These are phyloP conservation scores for Zygosaccharomyces siamensis DNA, from an alignment of 805 yeast species.

Conservation along the genomic window DNA sequence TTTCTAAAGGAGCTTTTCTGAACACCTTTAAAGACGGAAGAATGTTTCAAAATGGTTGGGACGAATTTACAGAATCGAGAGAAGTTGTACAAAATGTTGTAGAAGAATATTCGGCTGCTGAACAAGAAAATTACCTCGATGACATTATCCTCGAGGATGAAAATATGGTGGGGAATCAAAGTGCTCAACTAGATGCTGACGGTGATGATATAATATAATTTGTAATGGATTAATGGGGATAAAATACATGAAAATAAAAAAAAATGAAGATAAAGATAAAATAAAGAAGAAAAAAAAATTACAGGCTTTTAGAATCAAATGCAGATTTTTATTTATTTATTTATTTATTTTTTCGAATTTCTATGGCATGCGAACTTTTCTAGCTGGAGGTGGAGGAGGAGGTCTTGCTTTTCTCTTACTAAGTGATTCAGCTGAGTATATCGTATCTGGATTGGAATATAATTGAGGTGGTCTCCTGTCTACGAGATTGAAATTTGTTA, in stretches of 20 bases:
- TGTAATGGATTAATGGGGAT: neutral
- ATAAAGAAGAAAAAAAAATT: neutral
- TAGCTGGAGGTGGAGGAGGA: conserved; percentile 39
- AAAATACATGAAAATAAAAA: neutral
- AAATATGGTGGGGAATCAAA: conserved; percentile 30
- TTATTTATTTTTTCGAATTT: neutral
- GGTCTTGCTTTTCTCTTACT: conserved; percentile 33
- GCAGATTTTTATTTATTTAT: neutral
- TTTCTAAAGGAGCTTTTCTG: conserved; percentile 75
- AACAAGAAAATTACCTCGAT: conserved; percentile 44
- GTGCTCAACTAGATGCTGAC: conserved; percentile 26
- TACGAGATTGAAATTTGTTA: conserved; percentile 3
- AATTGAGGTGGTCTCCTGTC: conserved; percentile 6
- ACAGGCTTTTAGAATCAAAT: neutral
- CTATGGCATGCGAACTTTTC: conserved; percentile 21
- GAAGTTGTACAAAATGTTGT: conserved; percentile 70
- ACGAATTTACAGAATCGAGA: conserved; percentile 74
- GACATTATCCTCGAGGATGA: conserved; percentile 37
- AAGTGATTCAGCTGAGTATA: conserved; percentile 36
- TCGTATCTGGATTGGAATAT: conserved; percentile 13
- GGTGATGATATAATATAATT: conserved; percentile 26
- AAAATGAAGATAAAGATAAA: neutral
- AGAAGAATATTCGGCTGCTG: conserved; percentile 72
- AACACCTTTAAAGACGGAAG: conserved; percentile 58
- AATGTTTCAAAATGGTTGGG: conserved; percentile 38